phyloP scores from a whole-genome alignment of 2,329 filamentous ascomycete species.

The Gyromitra esculenta region DNA sequence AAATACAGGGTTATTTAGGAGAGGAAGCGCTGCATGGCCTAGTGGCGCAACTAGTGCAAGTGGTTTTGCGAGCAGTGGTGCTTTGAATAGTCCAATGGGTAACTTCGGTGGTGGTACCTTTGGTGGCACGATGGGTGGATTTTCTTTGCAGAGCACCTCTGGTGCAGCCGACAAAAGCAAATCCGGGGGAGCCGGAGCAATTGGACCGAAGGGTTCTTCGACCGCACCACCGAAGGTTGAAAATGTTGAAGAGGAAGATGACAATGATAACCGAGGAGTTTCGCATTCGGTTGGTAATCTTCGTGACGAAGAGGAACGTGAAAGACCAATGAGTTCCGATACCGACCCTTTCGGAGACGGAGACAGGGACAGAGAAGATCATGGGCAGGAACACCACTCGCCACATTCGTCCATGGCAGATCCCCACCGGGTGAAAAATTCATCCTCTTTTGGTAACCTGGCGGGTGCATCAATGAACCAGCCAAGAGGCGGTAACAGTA shows the following conservation, averaged over 20 bases:
- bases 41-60: constrained; percentile 65
- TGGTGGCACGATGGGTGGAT: constrained; percentile 62
- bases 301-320: constrained; percentile 61
- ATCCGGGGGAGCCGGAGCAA: constrained; percentile 67
- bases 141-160: constrained; percentile 68
- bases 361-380: constrained; percentile 73
- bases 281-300: constrained; percentile 16
- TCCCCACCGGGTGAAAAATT: constrained; percentile 63
- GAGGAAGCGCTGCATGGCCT: constrained; percentile 64
- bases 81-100: constrained; percentile 77
- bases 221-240: constrained; percentile 51
- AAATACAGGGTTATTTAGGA: constrained; percentile 66
- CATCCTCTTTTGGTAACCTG: constrained; percentile 60
- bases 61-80: constrained; percentile 67
- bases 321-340: constrained; percentile 70
- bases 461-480: constrained; percentile 55
- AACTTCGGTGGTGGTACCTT: constrained; percentile 76
- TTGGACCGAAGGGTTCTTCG: constrained; percentile 62
- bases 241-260: constrained; percentile 62
- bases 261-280: constrained; percentile 60
- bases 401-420: constrained; percentile 63
- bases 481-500: constrained; percentile 45
- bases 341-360: constrained; percentile 80
- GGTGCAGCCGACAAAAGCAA: constrained; percentile 66
- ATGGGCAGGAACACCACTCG: constrained; percentile 74